These are phyloP conservation scores for Ophiocordyceps camponoti-rufipedis DNA, from an alignment of 2,329 filamentous ascomycete species.

Conservation along the genomic window DNA sequence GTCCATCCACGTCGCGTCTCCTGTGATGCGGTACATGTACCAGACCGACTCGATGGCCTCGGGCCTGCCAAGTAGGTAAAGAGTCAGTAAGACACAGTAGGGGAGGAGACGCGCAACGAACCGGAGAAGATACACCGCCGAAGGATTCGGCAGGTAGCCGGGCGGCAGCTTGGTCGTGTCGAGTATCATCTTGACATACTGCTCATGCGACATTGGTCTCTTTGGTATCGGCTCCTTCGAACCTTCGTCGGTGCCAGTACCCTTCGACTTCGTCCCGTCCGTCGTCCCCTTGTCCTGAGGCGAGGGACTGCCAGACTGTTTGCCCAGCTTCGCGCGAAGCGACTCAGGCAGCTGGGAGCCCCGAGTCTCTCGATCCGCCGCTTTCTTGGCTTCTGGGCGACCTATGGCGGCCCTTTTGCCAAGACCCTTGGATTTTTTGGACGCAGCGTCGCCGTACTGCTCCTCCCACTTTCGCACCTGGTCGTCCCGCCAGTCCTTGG, in stretches of 20 bases:
- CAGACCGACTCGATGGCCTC: slow-evolving; percentile 81
- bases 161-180: slow-evolving; percentile 24
- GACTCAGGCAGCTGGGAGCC: slow-evolving; percentile 14
- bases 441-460: slow-evolving; percentile 11
- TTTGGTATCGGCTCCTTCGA: not conserved
- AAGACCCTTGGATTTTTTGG: not conserved
- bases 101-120: slow-evolving; percentile 15
- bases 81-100: not conserved
- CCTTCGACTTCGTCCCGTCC: not conserved
- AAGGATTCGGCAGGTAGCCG: slow-evolving; percentile 29
- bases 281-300: slow-evolving; percentile 2
- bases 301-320: slow-evolving; percentile 2
- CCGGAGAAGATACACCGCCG: slow-evolving; percentile 41
- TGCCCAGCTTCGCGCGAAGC: slow-evolving; percentile 13
- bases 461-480: slow-evolving; percentile 26
- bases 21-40: slow-evolving; percentile 82
- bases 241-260: too few relatives aligned
- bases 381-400: slow-evolving; percentile 1
- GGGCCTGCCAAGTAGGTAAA: slow-evolving; percentile 28
- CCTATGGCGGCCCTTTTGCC: not conserved
- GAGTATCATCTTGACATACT: slow-evolving; percentile 31
- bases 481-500: slow-evolving; percentile 20
- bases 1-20: slow-evolving; percentile 55
- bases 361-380: slow-evolving; percentile 7
- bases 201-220: slow-evolving; percentile 30